Conservation (phyloP, 2,329 filamentous ascomycete genomes). For the Penicillium corylophilum region DNA sequence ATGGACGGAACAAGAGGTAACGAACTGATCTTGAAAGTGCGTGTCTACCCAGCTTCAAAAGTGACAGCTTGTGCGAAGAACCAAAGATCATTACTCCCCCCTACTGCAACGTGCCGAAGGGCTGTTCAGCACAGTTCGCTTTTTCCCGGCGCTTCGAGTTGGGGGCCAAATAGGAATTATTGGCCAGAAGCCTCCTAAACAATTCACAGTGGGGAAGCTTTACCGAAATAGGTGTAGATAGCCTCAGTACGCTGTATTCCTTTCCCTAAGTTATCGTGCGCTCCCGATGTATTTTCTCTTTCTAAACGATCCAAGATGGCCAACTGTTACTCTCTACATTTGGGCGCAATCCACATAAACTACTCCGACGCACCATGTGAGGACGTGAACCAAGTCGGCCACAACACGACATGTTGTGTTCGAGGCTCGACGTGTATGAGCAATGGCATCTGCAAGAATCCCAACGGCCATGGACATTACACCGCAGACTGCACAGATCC, state of each 20-base stretch:
- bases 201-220: not conserved
- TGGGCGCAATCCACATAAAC: not conserved
- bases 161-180: not conserved
- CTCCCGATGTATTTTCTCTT: not conserved
- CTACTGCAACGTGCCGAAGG: too few relatives aligned
- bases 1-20: too few relatives aligned
- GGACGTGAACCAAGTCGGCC: not conserved
- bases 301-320: not conserved
- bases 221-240: not conserved
- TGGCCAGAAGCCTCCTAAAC: not conserved
- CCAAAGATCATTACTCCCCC: too few relatives aligned
- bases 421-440: slow-evolving; percentile 1
- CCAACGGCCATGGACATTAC: not conserved
- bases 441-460: slow-evolving; percentile 1
- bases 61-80: too few relatives aligned
- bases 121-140: too few relatives aligned
- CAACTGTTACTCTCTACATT: not conserved
- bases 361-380: not conserved
- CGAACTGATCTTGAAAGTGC: too few relatives aligned
- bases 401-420: slow-evolving; percentile 3
- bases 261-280: not conserved
- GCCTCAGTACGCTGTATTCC: not conserved
- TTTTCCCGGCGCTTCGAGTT: not conserved
- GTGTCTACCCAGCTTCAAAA: too few relatives aligned
- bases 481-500: slow-evolving; percentile 3